phyloP scores from a whole-genome alignment of 345 rosid species.

The Eutrema yunnanense region DNA sequence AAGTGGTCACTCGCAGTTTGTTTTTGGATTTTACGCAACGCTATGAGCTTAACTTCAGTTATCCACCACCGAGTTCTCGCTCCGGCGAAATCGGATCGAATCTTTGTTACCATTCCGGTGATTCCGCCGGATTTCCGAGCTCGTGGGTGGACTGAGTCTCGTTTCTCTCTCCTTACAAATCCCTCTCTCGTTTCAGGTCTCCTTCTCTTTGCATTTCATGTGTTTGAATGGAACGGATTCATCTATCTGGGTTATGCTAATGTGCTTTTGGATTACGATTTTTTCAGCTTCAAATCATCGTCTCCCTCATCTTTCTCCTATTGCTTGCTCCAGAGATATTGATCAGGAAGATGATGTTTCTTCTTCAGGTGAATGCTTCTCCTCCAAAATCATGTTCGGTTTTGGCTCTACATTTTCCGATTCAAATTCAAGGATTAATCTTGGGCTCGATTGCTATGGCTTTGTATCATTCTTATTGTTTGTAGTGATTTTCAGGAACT shows the following conservation, averaged over 20 bases:
- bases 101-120: conserved; percentile 32
- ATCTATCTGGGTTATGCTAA: neutral
- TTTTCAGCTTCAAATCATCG: conserved; percentile 33
- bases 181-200: conserved; percentile 35
- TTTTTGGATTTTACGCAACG: conserved; percentile 5
- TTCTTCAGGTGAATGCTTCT: conserved; percentile 43
- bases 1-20: conserved; percentile 10
- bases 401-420: neutral
- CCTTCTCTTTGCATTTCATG: neutral
- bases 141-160: conserved; percentile 35
- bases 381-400: neutral
- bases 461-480: neutral
- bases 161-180: conserved; percentile 24
- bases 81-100: conserved; percentile 38
- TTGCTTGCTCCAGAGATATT: conserved; percentile 42
- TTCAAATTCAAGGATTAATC: neutral
- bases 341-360: conserved; percentile 58
- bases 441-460: neutral
- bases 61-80: conserved; percentile 42
- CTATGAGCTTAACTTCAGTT: conserved; percentile 65
- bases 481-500: neutral
- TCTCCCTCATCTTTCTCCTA: conserved; percentile 19
- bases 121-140: conserved; percentile 24
- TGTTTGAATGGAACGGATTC: neutral
- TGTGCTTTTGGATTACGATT: conserved; percentile 10